Conservation (phyloP, 805 yeast genomes). For the Monosporozyma unispora region DNA sequence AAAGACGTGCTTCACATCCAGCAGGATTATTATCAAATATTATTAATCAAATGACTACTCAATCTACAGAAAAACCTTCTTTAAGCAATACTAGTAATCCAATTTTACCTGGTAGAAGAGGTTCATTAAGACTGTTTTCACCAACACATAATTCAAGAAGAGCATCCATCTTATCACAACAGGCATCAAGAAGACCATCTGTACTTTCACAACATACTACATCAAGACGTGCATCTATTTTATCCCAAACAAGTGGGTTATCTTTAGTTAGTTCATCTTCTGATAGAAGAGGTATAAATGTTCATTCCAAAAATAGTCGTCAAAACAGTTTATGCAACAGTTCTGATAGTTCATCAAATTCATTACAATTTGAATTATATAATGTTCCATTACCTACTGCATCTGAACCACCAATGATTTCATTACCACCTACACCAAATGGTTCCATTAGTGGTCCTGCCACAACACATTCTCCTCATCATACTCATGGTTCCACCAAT, state of each 20-base stretch:
- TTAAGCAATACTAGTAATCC: neutral
- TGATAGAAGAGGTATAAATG: conserved; percentile 21
- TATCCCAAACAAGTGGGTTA: conserved; percentile 12
- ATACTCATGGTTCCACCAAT: neutral
- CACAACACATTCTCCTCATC: neutral
- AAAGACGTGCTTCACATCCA: conserved; percentile 7
- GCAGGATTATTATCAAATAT: neutral
- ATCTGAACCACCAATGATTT: conserved; percentile 47
- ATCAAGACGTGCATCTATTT: neutral
- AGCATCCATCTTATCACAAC: conserved; percentile 32
- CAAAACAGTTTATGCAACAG: neutral
- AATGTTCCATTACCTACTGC: conserved; percentile 43
- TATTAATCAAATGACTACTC: neutral
- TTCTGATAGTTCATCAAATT: neutral
- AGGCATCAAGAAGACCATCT: conserved; percentile 14
- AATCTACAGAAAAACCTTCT: too few relatives aligned
- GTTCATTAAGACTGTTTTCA: conserved; percentile 6
- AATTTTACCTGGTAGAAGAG: conserved; percentile 5
- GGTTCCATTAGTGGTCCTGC: conserved; percentile 2
- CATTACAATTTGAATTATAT: conserved; percentile 10
- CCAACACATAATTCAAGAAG: conserved; percentile 29
- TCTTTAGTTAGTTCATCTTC: conserved; percentile 28
- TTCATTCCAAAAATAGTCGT: neutral
- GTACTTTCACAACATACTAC: conserved; percentile 25
- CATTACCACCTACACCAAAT: conserved; percentile 32